Conservation (phyloP, 768 basidiomycete species). For the Butyriboletus loyo region DNA sequence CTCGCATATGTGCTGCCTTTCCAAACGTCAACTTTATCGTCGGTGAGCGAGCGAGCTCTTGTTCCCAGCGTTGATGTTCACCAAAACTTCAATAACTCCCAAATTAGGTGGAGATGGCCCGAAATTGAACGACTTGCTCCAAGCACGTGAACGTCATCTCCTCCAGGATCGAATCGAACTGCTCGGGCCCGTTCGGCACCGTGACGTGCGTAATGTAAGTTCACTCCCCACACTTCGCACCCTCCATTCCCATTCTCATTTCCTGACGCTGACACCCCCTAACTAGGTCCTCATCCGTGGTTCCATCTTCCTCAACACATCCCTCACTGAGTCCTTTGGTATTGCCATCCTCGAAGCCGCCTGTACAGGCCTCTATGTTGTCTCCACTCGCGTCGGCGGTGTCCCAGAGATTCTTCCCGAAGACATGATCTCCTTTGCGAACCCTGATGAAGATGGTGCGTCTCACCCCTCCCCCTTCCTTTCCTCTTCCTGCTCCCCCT, state of each 20-base stretch:
- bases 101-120: conserved; percentile 88
- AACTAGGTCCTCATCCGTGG: conserved; percentile 78
- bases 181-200: conserved; percentile 75
- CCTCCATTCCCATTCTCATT: not conserved
- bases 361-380: conserved; percentile 90
- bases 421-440: conserved; percentile 94
- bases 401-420: conserved; percentile 92
- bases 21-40: conserved; percentile 88
- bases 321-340: conserved; percentile 93
- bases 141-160: conserved; percentile 89
- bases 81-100: not conserved
- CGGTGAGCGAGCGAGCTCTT: conserved; percentile 41
- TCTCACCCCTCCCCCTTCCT: not conserved
- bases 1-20: conserved; percentile 80
- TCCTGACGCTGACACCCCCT: not conserved
- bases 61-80: not conserved
- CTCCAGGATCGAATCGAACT: conserved; percentile 92
- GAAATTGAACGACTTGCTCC: conserved; percentile 89
- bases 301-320: conserved; percentile 92
- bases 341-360: conserved; percentile 98
- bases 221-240: rapidly evolving
- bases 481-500: not conserved
- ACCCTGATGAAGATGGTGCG: conserved; percentile 90
- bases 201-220: conserved; percentile 78
- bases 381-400: conserved; percentile 91